Conservation (phyloP, 805 yeast species). For the Wickerhamiella qilinensis region DNA sequence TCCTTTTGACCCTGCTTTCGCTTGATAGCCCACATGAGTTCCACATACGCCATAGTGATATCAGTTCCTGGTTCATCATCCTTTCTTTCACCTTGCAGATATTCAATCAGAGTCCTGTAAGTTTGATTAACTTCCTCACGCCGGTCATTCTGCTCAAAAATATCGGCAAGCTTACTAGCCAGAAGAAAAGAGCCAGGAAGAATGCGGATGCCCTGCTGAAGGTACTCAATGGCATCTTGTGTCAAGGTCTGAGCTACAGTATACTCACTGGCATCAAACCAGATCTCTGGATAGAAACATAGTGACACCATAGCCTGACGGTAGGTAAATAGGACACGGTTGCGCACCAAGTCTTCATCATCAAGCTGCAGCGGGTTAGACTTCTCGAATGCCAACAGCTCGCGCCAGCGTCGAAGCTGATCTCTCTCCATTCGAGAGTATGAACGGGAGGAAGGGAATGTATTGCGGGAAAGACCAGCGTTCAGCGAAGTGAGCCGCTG, state of each 20-base stretch:
- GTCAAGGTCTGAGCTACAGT: conserved; percentile 17
- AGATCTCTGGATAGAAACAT: conserved; percentile 53
- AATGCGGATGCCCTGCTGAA: conserved; percentile 38
- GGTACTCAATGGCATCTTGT: conserved; percentile 26
- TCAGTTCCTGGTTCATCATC: conserved; percentile 11
- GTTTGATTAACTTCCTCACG: conserved; percentile 32
- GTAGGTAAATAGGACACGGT: conserved; percentile 56
- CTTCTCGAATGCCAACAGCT: conserved; percentile 71
- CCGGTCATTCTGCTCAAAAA: conserved; percentile 43
- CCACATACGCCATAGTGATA: conserved; percentile 51
- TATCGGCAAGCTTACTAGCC: conserved; percentile 50
- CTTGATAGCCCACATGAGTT: conserved; percentile 55
- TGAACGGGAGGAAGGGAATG: conserved; percentile 18
- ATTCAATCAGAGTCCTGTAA: conserved; percentile 36
- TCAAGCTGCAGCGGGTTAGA: conserved; percentile 48
- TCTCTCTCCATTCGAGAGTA: conserved; percentile 15
- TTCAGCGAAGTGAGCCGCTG: conserved; percentile 53
- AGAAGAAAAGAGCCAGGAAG: conserved; percentile 60
- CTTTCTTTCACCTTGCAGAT: conserved; percentile 23
- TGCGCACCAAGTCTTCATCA: conserved; percentile 29
- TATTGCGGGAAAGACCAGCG: conserved; percentile 29
- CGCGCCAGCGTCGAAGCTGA: conserved; percentile 44
- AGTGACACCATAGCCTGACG: conserved; percentile 47
- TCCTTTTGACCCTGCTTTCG: conserved; percentile 50
- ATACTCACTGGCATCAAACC: conserved; percentile 41